Base-by-base conservation (phyloP, 345 rosid species). In the Zanthoxylum bungeanum region DNA sequence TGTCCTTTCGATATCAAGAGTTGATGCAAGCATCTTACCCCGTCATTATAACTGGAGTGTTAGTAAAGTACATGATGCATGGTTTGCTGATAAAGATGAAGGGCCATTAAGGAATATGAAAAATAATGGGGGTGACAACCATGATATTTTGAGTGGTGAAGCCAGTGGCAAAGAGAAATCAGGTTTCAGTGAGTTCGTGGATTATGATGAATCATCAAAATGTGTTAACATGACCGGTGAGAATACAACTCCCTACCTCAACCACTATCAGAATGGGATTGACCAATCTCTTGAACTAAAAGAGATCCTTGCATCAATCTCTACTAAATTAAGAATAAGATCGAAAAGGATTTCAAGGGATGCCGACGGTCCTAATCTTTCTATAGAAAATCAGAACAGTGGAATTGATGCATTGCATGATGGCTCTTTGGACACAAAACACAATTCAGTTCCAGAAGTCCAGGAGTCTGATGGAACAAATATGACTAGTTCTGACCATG, bases 31-130 rank as follows among this genome's bases (percentile, higher is more conserved):
- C 73, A 74, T 82, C 64, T 75, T 96, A 55, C 97, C 93, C 46
- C 86, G 92, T 42, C 82, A 83, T 64, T 93, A 71, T 76, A 86
- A 86, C 78, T 96, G 99, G 99, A 88, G 87, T 76, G 91, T 93
- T 39, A 75, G 90, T 80, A 86, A 80, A 75, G 98, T 91, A 69
- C 89, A 87, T 75, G 98, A 96, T 81, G 98, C 86, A 70, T 96
- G 99, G 99, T 96, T 96, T 81, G 90, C 92, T 9, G n/a, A 69
- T 59, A 64, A 8, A 61, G 74, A 69, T 62, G 80, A 75, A 73
- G 64, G 50, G 16, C 51, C 68, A 37, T 57, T 49, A 62, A 34
- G 36, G 40, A 77, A 73, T 69, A 76, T 37, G 66, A 70, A 46
- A 71, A 60, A 58, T 37, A 42, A 46, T 70, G 82, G 42, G 62